phyloP scores from a whole-genome alignment of 306 rosid species.

The Leucaena leucocephala region DNA sequence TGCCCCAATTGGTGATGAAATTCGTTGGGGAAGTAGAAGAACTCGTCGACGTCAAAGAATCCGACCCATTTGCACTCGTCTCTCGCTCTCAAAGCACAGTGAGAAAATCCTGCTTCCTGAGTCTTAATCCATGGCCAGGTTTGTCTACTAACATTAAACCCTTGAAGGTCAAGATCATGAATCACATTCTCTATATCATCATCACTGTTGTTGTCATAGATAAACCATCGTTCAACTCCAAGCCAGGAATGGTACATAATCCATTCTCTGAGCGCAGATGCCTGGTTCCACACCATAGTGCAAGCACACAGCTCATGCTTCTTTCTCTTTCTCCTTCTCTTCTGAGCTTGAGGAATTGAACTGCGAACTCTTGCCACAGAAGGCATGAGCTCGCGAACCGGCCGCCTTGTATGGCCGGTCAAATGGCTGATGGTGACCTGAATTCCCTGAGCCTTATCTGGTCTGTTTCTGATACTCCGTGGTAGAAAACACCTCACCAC shows the following conservation, averaged over 20 bases:
- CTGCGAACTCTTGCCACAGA: conserved; percentile 52
- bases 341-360: conserved; percentile 22
- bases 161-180: conserved; percentile 44
- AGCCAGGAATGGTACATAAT: conserved; percentile 75
- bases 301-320: conserved; percentile 68
- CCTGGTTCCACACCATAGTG: conserved; percentile 82
- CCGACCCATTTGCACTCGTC: conserved; percentile 77
- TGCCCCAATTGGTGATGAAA: conserved; percentile 37
- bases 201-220: conserved; percentile 72
- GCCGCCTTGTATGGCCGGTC: conserved; percentile 33
- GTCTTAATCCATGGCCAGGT: conserved; percentile 83
- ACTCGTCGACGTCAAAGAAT: conserved; percentile 75
- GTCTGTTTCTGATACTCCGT: conserved; percentile 34
- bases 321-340: conserved; percentile 18
- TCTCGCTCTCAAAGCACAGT: conserved; percentile 65
- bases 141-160: conserved; percentile 55
- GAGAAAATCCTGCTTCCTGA: conserved; percentile 79
- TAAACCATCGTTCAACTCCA: conserved; percentile 71
- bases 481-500: conserved; percentile 65
- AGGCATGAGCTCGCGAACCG: conserved; percentile 39
- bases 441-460: conserved; percentile 51
- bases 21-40: conserved; percentile 57
- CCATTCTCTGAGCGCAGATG: conserved; percentile 67
- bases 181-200: conserved; percentile 58
- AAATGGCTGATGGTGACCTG: conserved; percentile 52